Base-by-base conservation (phyloP, 768 basidiomycete species). In the Tricholoma flavovirens region DNA sequence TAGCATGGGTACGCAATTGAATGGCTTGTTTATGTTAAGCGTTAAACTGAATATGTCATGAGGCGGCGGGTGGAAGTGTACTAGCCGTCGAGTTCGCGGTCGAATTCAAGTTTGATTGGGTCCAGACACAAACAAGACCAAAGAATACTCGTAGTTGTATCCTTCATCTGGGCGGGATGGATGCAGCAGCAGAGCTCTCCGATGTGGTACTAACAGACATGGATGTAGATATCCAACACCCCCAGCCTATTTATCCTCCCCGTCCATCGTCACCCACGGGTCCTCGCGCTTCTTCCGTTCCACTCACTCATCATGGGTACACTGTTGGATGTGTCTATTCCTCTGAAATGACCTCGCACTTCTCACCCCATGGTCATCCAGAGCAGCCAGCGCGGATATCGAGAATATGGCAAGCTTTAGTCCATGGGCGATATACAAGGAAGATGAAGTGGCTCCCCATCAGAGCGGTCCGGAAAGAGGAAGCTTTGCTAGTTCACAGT, bases 321-420 rank as follows among this genome's bases (percentile, higher is more conserved):
- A 75, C 76, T 8, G 89, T 93, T 50, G 94, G 93, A 49, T 93
- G 88, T 73, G 85, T 96, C 55, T 98, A 92, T 66, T 88, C 91
- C 22, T 64, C 77, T 0, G 82, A 87, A 60, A 98, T 98, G 96
- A 87, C 89, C 71, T 71, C 83, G 15, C 97, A 98, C 72, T 83
- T 79, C 51, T 83, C 82, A 42, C 75, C 77, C n/a, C 73, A 76
- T 21, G 80, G 76, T 15, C 77, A 77, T 51, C 79, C 79, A 40
- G 84, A 85, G 56, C 90, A 94, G 63, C 94, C 94, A 0, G 88
- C 91, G 61, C 86, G 97, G 38, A 96, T 98, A 62, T 75, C 80
- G 8, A 73, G 78, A 54, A 94, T 98, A 59, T 88, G 83, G 74
- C 72, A 83, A 32, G 76, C 79, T 9, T 75, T 98, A 33, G 73